Evolutionary conservation across 1,139 yeast genomes (phyloP), one percentile per base, ranked within the genome.

Genomic region (Scheffersomyces segobiensis): DNA sequence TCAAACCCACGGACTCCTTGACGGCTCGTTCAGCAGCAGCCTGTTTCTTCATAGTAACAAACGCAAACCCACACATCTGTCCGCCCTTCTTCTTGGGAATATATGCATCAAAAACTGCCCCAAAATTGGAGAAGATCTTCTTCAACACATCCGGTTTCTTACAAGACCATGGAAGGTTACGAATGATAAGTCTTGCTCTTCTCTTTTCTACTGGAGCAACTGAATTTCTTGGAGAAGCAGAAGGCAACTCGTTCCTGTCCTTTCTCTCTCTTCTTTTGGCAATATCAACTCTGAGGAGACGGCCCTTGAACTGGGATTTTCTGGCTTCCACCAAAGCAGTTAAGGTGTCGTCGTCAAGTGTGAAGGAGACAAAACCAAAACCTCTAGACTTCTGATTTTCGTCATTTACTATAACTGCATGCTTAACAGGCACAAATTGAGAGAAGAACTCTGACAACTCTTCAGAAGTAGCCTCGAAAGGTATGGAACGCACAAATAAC

Each of bases 151-250:
- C 86, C 5, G 96, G 89, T 61, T 89, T 87, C 71, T 95, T 87
- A 55, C 96, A 87, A 10, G 97, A 89, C 99, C 99, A 95, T 21
- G 99, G 99, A 72, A 95, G 83, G 71, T 95, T 95, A 71, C 99
- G 85, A 54, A 95, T 81, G 66, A 95, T 93, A 60, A 95, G 79
- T 66, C 97, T 85, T 3, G 98, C 95, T 66, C 87, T 83, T 73
- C 96, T 85, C 69, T 88, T 89, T 64, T 85, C 84, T 32, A 82
- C 73, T 1, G 77, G 75, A 4, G 66, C 70, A 8, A 67, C 67
- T n/a, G 65, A 71, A 56, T 78, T 83, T 21, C 75, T 62, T 52
- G 66, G 56, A 18, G 62, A 61, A 3, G 63, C 64, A n/a, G 61
- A 57, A 2, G 52, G 53, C n/a, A 64, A 67, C 59, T 54, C 55